These are phyloP conservation scores for Asterella californica DNA, from an alignment of 225 moss, liverwort and hornwort species.

Conservation along the genomic window DNA sequence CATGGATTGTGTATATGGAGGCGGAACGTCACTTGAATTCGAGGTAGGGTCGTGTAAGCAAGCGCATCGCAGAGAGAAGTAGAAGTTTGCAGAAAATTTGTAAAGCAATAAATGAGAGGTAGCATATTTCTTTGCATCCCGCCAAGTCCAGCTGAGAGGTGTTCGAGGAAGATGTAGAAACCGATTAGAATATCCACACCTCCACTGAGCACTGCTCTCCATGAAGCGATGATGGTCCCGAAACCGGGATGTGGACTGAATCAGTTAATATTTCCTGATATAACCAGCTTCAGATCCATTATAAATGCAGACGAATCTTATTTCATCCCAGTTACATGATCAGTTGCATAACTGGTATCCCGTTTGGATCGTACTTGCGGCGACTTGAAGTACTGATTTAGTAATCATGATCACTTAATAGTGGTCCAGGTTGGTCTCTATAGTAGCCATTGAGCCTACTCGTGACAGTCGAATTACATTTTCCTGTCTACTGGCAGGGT, in stretches of 20 bases:
- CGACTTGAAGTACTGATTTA: neutral
- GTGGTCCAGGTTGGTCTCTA: too few species aligned
- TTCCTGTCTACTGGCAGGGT: too few species aligned
- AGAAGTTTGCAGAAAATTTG: neutral
- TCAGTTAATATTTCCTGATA: too few species aligned
- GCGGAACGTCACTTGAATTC: neutral
- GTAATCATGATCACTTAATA: too few species aligned
- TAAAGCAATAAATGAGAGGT: neutral
- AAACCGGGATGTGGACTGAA: neutral
- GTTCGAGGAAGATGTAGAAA: neutral
- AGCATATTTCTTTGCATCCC: neutral
- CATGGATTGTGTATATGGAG: neutral
- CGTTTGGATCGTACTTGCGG: too few species aligned
- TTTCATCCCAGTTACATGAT: neutral
- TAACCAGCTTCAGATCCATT: neutral
- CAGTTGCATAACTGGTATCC: neutral
- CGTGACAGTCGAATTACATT: too few species aligned
- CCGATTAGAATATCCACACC: neutral
- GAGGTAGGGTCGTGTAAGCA: neutral
- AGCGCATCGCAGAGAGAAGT: neutral
- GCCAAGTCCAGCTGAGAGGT: neutral
- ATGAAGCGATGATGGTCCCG: slow-evolving; percentile 3
- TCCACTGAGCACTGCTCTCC: neutral
- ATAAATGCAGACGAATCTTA: neutral
- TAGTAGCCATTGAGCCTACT: too few species aligned